phyloP scores from a whole-genome alignment of 2,329 filamentous ascomycete genomes.

The Colletotrichum cuscutae region DNA sequence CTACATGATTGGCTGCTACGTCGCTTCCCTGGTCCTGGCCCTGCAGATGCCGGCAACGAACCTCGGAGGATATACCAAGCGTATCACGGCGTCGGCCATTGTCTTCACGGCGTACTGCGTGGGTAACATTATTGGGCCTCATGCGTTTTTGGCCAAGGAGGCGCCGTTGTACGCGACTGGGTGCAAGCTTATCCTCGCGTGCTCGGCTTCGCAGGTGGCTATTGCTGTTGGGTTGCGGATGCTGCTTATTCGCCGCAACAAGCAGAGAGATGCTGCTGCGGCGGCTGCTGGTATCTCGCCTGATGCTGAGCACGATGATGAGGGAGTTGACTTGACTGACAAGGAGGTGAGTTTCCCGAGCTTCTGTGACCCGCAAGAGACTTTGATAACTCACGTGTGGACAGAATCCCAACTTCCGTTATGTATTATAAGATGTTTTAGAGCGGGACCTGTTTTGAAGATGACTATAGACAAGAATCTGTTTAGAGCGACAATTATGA shows the following conservation, averaged over 20 bases:
- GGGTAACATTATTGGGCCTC: conserved; percentile 59
- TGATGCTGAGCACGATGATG: conserved; percentile 39
- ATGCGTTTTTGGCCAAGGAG: conserved; percentile 56
- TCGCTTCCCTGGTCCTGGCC: conserved; percentile 62
- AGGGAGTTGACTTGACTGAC: conserved; percentile 49
- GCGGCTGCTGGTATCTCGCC: conserved; percentile 24
- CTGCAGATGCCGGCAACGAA: conserved; percentile 63
- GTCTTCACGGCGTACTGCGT: conserved; percentile 57
- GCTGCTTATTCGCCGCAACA: conserved; percentile 50
- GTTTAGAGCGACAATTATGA: not conserved
- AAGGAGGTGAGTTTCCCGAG: conserved; percentile 45
- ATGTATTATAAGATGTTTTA: conserved; percentile 37
- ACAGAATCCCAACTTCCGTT: conserved; percentile 44
- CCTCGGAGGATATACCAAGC: conserved; percentile 59
- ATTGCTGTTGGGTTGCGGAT: conserved; percentile 47
- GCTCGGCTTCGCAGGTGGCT: conserved; percentile 53
- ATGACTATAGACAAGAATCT: not conserved
- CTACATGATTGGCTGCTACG: conserved; percentile 60
- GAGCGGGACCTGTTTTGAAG: not conserved
- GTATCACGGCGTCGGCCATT: conserved; percentile 55
- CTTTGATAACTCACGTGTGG: not conserved
- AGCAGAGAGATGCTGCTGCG: conserved; percentile 47
- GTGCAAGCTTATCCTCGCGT: conserved; percentile 60
- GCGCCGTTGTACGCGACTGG: conserved; percentile 61
- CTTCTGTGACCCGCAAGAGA: not conserved